Conservation (phyloP, 106 monocot species). For the Dendrobium officinale region DNA sequence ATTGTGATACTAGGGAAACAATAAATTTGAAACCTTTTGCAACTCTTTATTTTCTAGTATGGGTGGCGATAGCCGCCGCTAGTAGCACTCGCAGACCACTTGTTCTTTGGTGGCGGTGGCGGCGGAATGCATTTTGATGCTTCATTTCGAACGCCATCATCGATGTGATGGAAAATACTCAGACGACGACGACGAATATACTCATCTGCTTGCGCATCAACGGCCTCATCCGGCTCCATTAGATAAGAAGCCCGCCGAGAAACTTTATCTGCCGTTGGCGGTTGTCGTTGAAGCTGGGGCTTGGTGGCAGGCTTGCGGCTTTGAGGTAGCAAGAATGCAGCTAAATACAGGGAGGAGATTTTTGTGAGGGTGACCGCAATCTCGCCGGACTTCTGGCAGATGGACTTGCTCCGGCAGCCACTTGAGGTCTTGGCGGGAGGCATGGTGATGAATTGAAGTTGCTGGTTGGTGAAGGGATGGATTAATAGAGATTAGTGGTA, state of each 20-base stretch:
- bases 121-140: constrained; percentile 13
- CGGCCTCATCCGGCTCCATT: not conserved
- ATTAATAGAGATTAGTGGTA: no score
- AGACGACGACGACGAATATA: not conserved
- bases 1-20: no score
- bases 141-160: not conserved
- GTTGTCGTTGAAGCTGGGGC: not conserved
- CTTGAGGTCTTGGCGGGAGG: not conserved
- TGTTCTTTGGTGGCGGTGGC: not conserved
- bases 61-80: not conserved
- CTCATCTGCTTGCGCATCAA: not conserved
- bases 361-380: constrained; percentile 9
- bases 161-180: not conserved
- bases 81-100: not conserved
- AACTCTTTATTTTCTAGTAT: no score
- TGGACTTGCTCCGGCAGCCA: constrained; percentile 2
- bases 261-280: not conserved
- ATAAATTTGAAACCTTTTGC: no score
- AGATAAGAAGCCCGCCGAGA: not conserved
- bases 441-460: not conserved
- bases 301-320: not conserved
- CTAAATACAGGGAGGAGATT: constrained; percentile 8
- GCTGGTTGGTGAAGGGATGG: not conserved
- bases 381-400: constrained; percentile 5
- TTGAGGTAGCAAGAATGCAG: not conserved